A percentile compares a stretch with the other conserved stretches of the same genome.
Evolutionary conservation across 257 asterid genomes (phyloP).

Genomic region (Paulownia fortunei): DNA sequence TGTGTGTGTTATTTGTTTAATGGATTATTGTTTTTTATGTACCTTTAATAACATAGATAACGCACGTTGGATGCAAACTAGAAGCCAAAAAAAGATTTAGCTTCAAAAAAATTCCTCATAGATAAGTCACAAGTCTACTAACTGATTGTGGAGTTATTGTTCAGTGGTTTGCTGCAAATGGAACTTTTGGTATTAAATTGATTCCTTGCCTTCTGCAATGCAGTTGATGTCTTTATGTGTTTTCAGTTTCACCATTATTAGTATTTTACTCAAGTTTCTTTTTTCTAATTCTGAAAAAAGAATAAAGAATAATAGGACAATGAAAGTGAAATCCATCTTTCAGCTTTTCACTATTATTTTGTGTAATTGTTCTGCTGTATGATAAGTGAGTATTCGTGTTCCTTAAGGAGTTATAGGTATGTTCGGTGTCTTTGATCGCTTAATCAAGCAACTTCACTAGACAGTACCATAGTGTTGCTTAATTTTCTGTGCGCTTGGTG

Average conservation of each 20-base stretch:
- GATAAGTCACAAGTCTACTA: not conserved
- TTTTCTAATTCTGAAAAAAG: not conserved
- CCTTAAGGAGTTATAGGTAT: not conserved
- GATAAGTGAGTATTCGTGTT: not conserved
- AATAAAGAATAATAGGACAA: not conserved
- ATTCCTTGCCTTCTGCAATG: not conserved
- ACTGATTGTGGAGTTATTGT: conserved; percentile 5
- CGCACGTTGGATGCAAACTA: not conserved
- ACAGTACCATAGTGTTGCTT: not conserved
- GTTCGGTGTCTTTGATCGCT: not conserved
- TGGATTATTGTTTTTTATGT: not conserved
- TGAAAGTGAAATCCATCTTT: not conserved
- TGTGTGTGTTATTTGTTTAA: not conserved
- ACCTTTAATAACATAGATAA: not conserved
- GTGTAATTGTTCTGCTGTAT: not conserved
- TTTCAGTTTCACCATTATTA: conserved; percentile 8
- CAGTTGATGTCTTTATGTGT: not conserved
- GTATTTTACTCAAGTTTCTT: not conserved
- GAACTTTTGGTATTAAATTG: not conserved
- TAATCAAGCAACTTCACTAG: not conserved
- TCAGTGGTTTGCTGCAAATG: not conserved
- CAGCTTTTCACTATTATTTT: not conserved
- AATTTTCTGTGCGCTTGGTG: not conserved
- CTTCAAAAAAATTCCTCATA: not conserved
- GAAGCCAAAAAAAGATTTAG: not conserved